A percentile compares a stretch with the other conserved stretches of the same genome.
Evolutionary conservation across 73 alveolate genomes (phyloP).

Genomic region (Tetrahymena borealis): DNA sequence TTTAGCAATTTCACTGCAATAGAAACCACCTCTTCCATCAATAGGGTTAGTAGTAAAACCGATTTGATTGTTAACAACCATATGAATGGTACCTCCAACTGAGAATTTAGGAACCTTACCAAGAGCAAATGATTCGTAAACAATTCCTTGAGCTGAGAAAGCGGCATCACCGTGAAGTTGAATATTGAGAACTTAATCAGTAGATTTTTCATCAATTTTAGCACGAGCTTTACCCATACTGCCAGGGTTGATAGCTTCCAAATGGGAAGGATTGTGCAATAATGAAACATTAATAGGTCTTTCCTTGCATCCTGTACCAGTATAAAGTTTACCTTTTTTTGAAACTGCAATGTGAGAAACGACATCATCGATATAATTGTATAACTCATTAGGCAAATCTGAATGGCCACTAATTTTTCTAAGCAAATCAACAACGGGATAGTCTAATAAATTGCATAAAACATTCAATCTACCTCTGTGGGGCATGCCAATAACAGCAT

Average conservation of each 20-base stretch:
- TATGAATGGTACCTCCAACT: constrained; percentile 66
- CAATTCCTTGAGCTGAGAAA: constrained; percentile 85
- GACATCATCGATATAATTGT: constrained; percentile 55
- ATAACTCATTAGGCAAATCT: constrained; percentile 66
- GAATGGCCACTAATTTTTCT: constrained; percentile 60
- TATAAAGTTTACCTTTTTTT: neutral
- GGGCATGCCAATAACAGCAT: constrained; percentile 70
- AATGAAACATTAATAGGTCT: constrained; percentile 60
- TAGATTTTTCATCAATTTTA: constrained; percentile 55
- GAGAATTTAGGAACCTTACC: constrained; percentile 49
- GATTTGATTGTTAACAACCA: constrained; percentile 63
- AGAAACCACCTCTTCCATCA: constrained; percentile 59
- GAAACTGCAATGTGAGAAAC: constrained; percentile 71
- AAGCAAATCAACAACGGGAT: constrained; percentile 58
- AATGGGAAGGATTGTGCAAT: constrained; percentile 82
- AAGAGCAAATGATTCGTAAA: constrained; percentile 64
- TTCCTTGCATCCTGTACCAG: constrained; percentile 23
- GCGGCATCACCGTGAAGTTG: constrained; percentile 93
- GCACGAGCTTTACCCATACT: constrained; percentile 80
- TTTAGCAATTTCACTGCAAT: constrained; percentile 54
- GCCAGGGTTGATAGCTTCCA: constrained; percentile 73
- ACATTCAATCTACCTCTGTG: constrained; percentile 76
- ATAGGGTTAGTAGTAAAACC: constrained; percentile 66
- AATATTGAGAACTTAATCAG: constrained; percentile 46
- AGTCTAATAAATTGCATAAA: constrained; percentile 45